Conservation (phyloP, 768 basidiomycete genomes). For the Mycena sanguinolenta region DNA sequence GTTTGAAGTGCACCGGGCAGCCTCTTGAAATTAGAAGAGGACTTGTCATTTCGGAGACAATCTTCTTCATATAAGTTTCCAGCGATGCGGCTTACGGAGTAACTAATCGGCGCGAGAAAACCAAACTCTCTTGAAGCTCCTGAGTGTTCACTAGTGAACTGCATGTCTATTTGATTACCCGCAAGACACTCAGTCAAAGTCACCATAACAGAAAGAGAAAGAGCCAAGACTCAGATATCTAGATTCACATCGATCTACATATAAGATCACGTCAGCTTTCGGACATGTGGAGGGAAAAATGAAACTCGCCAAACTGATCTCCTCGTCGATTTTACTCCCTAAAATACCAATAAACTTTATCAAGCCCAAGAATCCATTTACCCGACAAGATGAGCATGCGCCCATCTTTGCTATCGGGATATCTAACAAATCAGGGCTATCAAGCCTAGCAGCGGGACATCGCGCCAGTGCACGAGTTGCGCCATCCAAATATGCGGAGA, state of each 20-base stretch:
- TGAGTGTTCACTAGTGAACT: too few relatives aligned
- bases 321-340: neutral
- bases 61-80: too few relatives aligned
- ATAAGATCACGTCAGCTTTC: neutral
- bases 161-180: too few relatives aligned
- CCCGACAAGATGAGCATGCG: slow-evolving; percentile 6
- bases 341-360: neutral
- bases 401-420: neutral
- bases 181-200: too few relatives aligned
- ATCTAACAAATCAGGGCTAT: neutral
- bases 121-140: too few relatives aligned
- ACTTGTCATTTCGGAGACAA: too few relatives aligned
- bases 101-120: too few relatives aligned
- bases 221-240: neutral
- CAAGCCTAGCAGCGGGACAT: slow-evolving; percentile 1
- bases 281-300: too few relatives aligned
- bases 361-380: slow-evolving; percentile 4
- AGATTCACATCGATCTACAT: neutral
- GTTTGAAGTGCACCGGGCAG: too few relatives aligned
- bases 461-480: neutral
- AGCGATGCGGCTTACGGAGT: too few relatives aligned
- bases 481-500: neutral
- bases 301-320: neutral
- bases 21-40: too few relatives aligned
- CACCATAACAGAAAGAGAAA: too few relatives aligned